Evolutionary conservation across 495 filamentous ascomycete genomes (phyloP).

Genomic region (Tuber brumale): DNA sequence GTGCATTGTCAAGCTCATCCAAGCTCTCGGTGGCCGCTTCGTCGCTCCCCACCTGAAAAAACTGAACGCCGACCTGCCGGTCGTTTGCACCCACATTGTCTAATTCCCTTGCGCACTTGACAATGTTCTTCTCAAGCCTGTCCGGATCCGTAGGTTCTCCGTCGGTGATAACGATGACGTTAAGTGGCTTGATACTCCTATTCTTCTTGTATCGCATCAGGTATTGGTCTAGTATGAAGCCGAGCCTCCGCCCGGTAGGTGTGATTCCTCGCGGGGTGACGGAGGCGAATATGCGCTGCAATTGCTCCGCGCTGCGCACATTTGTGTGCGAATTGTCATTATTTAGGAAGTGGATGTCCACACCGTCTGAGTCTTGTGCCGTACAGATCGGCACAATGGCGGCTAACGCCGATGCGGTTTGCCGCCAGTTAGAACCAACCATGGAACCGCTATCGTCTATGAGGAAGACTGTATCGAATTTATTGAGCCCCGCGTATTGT

Average conservation of each 20-base stretch:
- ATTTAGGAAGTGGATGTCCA: conserved; percentile 94
- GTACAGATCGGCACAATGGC: conserved; percentile 84
- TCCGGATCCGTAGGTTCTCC: conserved; percentile 70
- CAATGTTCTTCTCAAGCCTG: conserved; percentile 61
- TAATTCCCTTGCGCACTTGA: conserved; percentile 60
- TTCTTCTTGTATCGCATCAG: conserved; percentile 20
- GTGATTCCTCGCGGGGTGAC: conserved; percentile 32
- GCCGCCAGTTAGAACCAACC: conserved; percentile 66
- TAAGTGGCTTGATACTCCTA: conserved; percentile 62
- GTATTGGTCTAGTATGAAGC: conserved; percentile 24
- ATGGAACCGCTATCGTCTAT: conserved; percentile 91
- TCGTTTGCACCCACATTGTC: conserved; percentile 64
- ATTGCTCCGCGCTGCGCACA: conserved; percentile 17
- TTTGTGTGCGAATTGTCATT: conserved; percentile 35
- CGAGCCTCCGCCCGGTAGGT: conserved; percentile 32
- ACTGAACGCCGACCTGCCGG: conserved; percentile 90
- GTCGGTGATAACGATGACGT: conserved; percentile 93
- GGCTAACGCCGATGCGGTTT: conserved; percentile 63
- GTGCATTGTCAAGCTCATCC: conserved; percentile 68
- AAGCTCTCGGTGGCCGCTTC: conserved; percentile 56
- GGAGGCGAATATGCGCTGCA: conserved; percentile 20
- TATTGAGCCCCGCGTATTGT: conserved; percentile 65
- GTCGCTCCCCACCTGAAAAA: conserved; percentile 90
- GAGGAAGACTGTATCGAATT: conserved; percentile 86
- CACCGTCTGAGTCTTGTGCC: conserved; percentile 71